These are phyloP conservation scores for Elymus sibiricus DNA, from an alignment of 176 grass and related monocot species.

Conservation along the genomic window DNA sequence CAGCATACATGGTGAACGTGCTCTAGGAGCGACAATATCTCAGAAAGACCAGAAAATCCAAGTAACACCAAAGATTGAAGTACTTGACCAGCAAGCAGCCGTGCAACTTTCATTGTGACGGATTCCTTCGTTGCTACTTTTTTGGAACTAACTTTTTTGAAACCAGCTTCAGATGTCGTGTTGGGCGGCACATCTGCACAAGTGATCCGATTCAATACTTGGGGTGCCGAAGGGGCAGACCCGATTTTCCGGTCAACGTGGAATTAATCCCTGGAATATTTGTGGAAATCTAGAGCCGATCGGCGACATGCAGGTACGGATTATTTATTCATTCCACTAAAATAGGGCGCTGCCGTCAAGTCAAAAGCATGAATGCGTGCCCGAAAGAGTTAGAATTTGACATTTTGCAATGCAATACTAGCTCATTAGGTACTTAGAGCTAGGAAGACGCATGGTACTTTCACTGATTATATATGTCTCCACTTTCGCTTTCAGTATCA, in stretches of 20 bases:
- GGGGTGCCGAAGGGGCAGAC: neutral
- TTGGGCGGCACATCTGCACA: neutral
- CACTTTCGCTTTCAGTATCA: neutral
- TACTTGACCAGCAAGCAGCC: neutral
- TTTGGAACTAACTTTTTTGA: neutral
- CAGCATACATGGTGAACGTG: neutral
- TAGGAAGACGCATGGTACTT: neutral
- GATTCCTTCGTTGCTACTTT: neutral
- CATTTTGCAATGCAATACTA: too few species aligned
- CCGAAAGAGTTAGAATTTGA: neutral
- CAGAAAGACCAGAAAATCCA: neutral
- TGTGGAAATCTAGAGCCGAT: neutral
- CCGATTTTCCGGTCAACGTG: neutral
- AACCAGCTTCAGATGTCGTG: neutral
- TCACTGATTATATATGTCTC: neutral
- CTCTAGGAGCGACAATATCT: neutral
- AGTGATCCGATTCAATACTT: neutral
- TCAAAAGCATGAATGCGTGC: neutral
- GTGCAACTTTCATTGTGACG: neutral
- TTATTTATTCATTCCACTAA: too few species aligned
- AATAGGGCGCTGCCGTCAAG: neutral
- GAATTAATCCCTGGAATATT: neutral
- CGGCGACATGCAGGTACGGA: neutral
- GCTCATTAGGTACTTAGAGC: neutral
- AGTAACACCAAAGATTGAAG: neutral